Conservation (phyloP, 495 filamentous ascomycete genomes). For the Neohortaea acidophila region DNA sequence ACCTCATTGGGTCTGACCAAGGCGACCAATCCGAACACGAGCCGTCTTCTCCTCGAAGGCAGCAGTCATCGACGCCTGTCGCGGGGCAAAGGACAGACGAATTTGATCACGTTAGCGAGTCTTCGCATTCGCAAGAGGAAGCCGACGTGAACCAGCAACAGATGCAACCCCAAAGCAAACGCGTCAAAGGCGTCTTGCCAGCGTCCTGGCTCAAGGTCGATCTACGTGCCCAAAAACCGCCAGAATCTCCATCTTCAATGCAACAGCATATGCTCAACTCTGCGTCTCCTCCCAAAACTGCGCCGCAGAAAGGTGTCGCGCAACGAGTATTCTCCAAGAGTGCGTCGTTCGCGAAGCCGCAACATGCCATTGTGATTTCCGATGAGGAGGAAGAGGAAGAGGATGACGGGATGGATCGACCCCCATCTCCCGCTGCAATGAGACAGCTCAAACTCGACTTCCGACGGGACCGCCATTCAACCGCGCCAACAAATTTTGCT, state of each 20-base stretch:
- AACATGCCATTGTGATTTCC: slow-evolving; percentile 11
- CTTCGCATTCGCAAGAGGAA: neutral
- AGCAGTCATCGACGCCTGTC: neutral
- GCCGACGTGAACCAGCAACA: slow-evolving; percentile 5
- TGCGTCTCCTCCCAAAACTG: slow-evolving; percentile 12
- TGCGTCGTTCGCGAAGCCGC: slow-evolving; percentile 15
- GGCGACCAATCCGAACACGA: neutral
- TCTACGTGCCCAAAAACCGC: slow-evolving; percentile 18
- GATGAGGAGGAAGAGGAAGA: slow-evolving; percentile 3
- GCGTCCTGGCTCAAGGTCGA: slow-evolving; percentile 82
- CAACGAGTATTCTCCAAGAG: slow-evolving; percentile 5
- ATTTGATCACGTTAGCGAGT: neutral
- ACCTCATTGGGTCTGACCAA: neutral
- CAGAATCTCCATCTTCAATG: slow-evolving; percentile 26
- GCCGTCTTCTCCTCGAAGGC: neutral
- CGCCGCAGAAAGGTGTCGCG: slow-evolving; percentile 39
- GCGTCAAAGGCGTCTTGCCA: slow-evolving; percentile 72
- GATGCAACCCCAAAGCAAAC: slow-evolving; percentile 33
- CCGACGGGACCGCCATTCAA: neutral
- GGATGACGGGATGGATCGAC: neutral
- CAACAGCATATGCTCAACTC: slow-evolving; percentile 18
- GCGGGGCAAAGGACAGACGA: too few species aligned
- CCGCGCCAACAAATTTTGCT: slow-evolving; percentile 7
- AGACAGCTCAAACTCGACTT: neutral
- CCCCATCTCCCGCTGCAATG: neutral